These are phyloP conservation scores for Perkinsus chesapeaki DNA, from an alignment of 169 alveolate species.

Conservation along the genomic window DNA sequence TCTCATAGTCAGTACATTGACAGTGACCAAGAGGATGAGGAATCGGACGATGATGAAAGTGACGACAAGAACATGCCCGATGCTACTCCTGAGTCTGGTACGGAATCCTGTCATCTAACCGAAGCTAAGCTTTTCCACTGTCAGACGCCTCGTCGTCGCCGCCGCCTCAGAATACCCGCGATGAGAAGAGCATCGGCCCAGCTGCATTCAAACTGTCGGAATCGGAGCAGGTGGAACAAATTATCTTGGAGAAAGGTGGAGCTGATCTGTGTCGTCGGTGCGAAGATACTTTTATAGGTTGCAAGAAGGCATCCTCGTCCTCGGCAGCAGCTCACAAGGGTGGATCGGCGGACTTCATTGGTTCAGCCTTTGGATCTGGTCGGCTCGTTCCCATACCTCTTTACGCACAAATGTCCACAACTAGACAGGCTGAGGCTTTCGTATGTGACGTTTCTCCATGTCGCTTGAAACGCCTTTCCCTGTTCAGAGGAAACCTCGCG, in stretches of 20 bases:
- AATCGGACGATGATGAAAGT: constrained; percentile 34
- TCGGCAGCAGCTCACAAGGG: neutral
- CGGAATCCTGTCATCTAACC: neutral
- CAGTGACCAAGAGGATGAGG: constrained; percentile 28
- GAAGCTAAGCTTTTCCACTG: neutral
- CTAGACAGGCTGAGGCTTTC: constrained; percentile 65
- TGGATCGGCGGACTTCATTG: neutral
- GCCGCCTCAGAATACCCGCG: neutral
- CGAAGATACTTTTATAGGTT: neutral
- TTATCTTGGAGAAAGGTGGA: neutral
- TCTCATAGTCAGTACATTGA: neutral
- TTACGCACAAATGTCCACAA: constrained; percentile 75
- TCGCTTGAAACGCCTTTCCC: constrained; percentile 31
- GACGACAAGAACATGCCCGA: constrained; percentile 27
- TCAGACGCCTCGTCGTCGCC: neutral
- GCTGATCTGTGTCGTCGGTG: neutral
- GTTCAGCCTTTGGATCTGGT: neutral
- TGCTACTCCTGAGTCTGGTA: neutral
- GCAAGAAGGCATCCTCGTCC: neutral
- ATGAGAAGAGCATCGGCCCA: neutral
- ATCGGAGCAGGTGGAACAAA: neutral
- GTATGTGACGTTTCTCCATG: neutral
- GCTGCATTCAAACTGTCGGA: neutral
- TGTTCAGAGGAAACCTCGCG: constrained; percentile 52
- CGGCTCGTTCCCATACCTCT: constrained; percentile 53